Evolutionary conservation across 768 basidiomycete species (phyloP).

Genomic region (Collybiopsis luxurians): DNA sequence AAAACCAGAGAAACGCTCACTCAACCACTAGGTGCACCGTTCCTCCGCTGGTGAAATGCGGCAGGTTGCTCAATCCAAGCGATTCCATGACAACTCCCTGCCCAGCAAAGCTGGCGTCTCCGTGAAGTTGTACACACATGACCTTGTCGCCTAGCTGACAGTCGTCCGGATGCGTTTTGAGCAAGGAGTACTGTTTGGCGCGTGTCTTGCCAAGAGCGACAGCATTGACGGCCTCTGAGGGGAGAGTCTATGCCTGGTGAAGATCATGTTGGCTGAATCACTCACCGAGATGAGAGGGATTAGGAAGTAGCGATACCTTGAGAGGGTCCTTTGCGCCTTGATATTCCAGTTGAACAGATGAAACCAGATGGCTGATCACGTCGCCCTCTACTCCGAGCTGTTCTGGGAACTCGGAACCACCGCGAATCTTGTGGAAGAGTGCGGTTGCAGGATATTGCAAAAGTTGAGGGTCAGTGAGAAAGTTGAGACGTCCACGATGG

Average conservation of each 20-base stretch:
- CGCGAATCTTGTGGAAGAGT: slow-evolving; percentile 86
- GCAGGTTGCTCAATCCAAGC: slow-evolving; percentile 85
- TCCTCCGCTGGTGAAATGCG: slow-evolving; percentile 90
- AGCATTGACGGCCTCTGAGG: slow-evolving; percentile 82
- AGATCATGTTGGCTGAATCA: neutral
- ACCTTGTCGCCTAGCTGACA: slow-evolving; percentile 65
- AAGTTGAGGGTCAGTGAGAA: slow-evolving; percentile 64
- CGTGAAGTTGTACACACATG: slow-evolving; percentile 89
- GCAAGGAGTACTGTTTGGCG: slow-evolving; percentile 82
- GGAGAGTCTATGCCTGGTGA: neutral
- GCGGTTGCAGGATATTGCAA: slow-evolving; percentile 64
- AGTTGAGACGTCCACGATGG: slow-evolving; percentile 83
- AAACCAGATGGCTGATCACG: slow-evolving; percentile 82
- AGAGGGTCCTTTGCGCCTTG: slow-evolving; percentile 44
- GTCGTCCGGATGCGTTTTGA: slow-evolving; percentile 58
- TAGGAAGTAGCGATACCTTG: slow-evolving; percentile 77
- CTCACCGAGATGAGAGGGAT: slow-evolving; percentile 73
- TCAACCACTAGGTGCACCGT: slow-evolving; percentile 90
- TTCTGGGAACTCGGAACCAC: slow-evolving; percentile 68
- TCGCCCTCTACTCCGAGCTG: slow-evolving; percentile 73
- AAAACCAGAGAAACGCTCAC: slow-evolving; percentile 39
- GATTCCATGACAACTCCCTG: slow-evolving; percentile 91
- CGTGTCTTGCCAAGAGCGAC: slow-evolving; percentile 88
- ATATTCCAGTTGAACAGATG: slow-evolving; percentile 65
- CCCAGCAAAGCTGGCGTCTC: slow-evolving; percentile 88